Conservation (phyloP, 345 rosid genomes). For the Toxicodendron radicans region DNA sequence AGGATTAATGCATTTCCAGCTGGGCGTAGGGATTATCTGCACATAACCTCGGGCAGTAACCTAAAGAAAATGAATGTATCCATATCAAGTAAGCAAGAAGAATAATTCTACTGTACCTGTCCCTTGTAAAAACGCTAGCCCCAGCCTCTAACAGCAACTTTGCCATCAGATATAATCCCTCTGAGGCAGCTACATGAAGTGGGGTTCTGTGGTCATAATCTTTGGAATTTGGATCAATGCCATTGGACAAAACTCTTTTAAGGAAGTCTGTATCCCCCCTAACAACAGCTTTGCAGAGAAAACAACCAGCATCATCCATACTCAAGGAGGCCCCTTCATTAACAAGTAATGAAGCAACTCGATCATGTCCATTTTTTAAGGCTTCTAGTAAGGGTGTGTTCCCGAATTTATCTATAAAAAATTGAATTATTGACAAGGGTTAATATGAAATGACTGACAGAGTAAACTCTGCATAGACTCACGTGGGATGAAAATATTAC, state of each 20-base stretch:
- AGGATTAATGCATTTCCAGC: conserved; percentile 1
- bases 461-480: conserved; percentile 1
- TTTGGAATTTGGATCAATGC: conserved; percentile 77
- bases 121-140: conserved; percentile 72
- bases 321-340: conserved; percentile 67
- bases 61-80: background rate
- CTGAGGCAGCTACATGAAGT: conserved; percentile 90
- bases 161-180: conserved; percentile 76
- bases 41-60: background rate
- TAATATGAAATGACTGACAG: background rate
- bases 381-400: conserved; percentile 87
- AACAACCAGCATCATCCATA: conserved; percentile 74
- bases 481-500: background rate
- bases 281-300: conserved; percentile 61
- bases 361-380: conserved; percentile 70
- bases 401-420: conserved; percentile 73
- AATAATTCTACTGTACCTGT: conserved; percentile 50
- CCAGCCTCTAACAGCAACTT: conserved; percentile 79
- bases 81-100: background rate
- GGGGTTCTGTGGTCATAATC: conserved; percentile 92
- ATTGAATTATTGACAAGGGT: conserved; percentile 4
- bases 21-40: background rate
- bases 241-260: conserved; percentile 62
- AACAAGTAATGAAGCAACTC: conserved; percentile 57
- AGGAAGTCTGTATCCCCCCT: conserved; percentile 81